Base-by-base conservation (phyloP, 352 stramenopile species). In the Thalassiosira mediterranea region DNA sequence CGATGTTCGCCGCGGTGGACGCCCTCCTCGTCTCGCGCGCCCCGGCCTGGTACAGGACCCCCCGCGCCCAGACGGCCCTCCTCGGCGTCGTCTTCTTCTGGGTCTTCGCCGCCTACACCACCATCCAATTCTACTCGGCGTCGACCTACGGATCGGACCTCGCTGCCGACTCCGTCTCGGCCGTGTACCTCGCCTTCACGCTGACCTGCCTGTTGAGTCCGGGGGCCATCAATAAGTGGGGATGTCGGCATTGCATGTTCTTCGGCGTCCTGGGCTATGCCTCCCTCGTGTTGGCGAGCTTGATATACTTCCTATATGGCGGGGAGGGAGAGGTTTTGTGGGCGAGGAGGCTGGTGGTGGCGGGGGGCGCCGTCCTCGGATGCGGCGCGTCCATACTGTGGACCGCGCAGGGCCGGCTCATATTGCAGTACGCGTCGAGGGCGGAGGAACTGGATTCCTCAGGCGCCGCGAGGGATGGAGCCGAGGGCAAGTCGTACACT, bases 361-460 rank as follows among this genome's bases (percentile, higher is more conserved):
- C 59, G 0, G 89, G 85, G 1, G 91, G 89, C 7, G 76, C 52
- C 0, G 25, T 85, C 5, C 67, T 94, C 7, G 92, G 92, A 4
- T 40, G 84, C 31, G 89, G 88, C 3, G 92, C 92, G 3, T 88
- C 84, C 0, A 79, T 94, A 3, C 80, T 96, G 1, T 96, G 91
- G 92, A 94, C 89, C 2, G 87, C 89, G 13, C 68, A 80, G 37
- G 47, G 47, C 17, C 47, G 47, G 7, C 88, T 95, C 68, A 79
- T 92, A 21, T 82, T 95, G 66, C 76, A 77, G 47, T 94, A 94
- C 80, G 40, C 88, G 29, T 87, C 71, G 4, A 46, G 48, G 4
- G 48, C 90, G 66, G 52, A 87, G 84, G 48, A 69, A 3, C 32
- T 74, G 1, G 37, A 68, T 56, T 23, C 8, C 26, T 46, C 38